A percentile compares a stretch with the other conserved stretches of the same genome.
Conservation (phyloP, 805 yeast genomes). For the Candida maesae region DNA sequence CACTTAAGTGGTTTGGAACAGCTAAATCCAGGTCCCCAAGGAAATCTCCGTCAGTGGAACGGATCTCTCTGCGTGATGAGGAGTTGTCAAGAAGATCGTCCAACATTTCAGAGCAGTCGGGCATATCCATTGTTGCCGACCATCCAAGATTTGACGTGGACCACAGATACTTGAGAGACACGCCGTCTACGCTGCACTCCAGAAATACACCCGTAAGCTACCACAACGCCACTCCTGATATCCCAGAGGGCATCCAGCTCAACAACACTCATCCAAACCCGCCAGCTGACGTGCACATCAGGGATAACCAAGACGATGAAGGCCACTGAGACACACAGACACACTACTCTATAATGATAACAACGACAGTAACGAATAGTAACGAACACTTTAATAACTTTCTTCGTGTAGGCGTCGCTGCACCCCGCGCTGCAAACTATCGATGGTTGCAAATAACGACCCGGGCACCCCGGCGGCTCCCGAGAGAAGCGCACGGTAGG, state of each 20-base stretch:
- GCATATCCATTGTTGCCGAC: slow-evolving; percentile 21
- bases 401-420: not conserved
- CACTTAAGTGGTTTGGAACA: slow-evolving; percentile 3
- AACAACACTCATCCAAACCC: not conserved
- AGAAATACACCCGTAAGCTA: slow-evolving; percentile 12
- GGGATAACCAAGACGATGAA: too few species aligned
- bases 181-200: slow-evolving; percentile 23
- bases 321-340: too few species aligned
- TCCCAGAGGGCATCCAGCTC: slow-evolving; percentile 6
- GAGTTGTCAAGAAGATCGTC: slow-evolving; percentile 7
- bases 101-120: slow-evolving; percentile 12
- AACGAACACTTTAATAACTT: not conserved
- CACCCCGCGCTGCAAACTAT: not conserved
- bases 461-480: not conserved
- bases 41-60: slow-evolving; percentile 4
- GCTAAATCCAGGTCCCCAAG: not conserved
- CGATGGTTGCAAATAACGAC: not conserved
- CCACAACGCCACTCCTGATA: slow-evolving; percentile 14
- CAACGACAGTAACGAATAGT: too few species aligned
- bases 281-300: too few species aligned
- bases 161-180: slow-evolving; percentile 24
- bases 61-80: slow-evolving; percentile 9
- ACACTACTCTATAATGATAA: too few species aligned
- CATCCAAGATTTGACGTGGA: slow-evolving; percentile 27
- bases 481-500: not conserved